Base-by-base conservation (phyloP, 192 early-diverging fungal species). In the Umbelopsis ramanniana region DNA sequence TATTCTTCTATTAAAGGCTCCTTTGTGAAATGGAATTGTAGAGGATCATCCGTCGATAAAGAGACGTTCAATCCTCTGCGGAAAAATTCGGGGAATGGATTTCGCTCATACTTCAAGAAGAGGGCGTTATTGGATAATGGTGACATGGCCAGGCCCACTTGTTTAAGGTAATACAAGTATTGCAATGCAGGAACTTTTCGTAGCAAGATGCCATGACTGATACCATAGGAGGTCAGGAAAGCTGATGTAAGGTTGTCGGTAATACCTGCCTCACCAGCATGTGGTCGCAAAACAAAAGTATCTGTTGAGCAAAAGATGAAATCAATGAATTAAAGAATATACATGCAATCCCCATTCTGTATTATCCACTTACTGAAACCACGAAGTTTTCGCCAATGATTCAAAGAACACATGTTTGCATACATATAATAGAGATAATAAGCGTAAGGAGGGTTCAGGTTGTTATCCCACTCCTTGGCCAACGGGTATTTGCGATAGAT, bases 1-100 rank as follows among this genome's bases (percentile, higher is more conserved):
- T 94, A 97, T 80, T 97, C 95, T 76, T 97, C 95, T 79, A 95
- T 97, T 73, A 97, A 74, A 9, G 95, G 95, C 75, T 97, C 95
- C 79, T 93, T 95, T 19, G 95, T 97, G 70, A 93, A 95, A 71
- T 97, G 95, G 83, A 97, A 95, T 81, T 97, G 95, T 47, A 97
- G 75, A 15, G 95, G 95, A 78, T 97, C 95, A 76, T 97, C 95
- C 8, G 94, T 95, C 23, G 91, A 93, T 29, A 97, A 79, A 19
- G 90, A 90, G 10, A 97, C 90, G 72, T 97, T 95, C 47, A 97
- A 85, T 0, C 95, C 95, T 38, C 94, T 87, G 68, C 95, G 91
- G 84, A 95, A 95, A 76, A 92, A 97, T 4, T 83, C 73, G 73
- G 90, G 83, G 77, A 97, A 94, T 8, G 94, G 94, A 77, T 97